These are phyloP conservation scores for Geosmithia flava DNA, from an alignment of 2,329 filamentous ascomycete genomes.

Conservation along the genomic window DNA sequence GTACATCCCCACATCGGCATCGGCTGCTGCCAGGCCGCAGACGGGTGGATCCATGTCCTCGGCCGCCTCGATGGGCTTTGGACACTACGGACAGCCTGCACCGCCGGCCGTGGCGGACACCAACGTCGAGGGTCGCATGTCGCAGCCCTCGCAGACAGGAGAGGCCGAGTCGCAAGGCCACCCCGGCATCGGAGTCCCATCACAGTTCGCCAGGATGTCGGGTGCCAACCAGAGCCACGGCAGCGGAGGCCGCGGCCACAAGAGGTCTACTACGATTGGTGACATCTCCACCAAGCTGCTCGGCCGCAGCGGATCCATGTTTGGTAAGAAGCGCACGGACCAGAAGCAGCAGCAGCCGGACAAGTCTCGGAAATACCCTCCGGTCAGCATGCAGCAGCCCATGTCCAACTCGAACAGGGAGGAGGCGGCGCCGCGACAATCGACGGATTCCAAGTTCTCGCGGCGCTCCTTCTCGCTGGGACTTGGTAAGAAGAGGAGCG, in stretches of 20 bases:
- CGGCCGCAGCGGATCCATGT: constrained; percentile 70
- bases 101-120: constrained; percentile 80
- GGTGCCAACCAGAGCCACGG: constrained; percentile 38
- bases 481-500: constrained; percentile 58
- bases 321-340: constrained; percentile 42
- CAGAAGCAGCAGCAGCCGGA: constrained; percentile 11
- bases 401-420: constrained; percentile 40
- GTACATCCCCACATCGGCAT: constrained; percentile 15
- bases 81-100: constrained; percentile 68
- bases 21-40: constrained; percentile 45
- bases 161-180: constrained; percentile 58
- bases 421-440: constrained; percentile 38
- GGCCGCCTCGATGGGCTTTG: constrained; percentile 59
- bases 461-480: constrained; percentile 60
- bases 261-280: constrained; percentile 63
- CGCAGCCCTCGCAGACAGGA: constrained; percentile 51
- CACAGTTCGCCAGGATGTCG: constrained; percentile 45
- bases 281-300: constrained; percentile 76
- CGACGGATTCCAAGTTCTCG: constrained; percentile 55
- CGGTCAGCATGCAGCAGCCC: constrained; percentile 76
- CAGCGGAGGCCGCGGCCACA: constrained; percentile 41
- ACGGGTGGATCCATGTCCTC: constrained; percentile 75
- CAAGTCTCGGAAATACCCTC: constrained; percentile 60
- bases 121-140: constrained; percentile 80
- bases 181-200: constrained; percentile 45